Evolutionary conservation across 2,329 filamentous ascomycete species (phyloP), one percentile per base, ranked within the genome.

Genomic region (Pyrenophora tritici-repentis): DNA sequence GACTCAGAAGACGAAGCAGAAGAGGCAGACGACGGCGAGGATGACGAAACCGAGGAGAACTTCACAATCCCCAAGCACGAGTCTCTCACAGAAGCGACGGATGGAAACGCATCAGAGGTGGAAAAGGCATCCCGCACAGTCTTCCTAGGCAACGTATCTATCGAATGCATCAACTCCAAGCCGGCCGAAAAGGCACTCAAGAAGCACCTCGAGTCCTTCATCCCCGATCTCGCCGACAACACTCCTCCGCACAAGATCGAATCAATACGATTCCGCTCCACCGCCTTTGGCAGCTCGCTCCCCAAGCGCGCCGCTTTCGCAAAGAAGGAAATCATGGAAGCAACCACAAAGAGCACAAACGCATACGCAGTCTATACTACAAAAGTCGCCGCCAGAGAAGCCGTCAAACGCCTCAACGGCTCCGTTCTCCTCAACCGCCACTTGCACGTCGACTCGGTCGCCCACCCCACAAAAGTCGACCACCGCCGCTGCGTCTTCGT

Each of bases 301-400:
- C 94, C 94, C 42, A 97, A 96, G 77, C 90, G 93, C 56, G 94
- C 93, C n/a, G 89, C 94, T 18, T 97, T 86, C 73, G 94, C 93
- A 55, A 95, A 90, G 65, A 91, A 92, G 71, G 87, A 91, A 18
- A 80, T 97, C 50, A 93, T 97, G 87, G 87, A 90, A 54, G 85
- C 90, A 16, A 99, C 95, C 1, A 94, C 93, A 1, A 90, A 90
- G 67, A 95, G 89, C 56, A 91, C 92, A 52, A 97, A 99, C 71
- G 94, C 94, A 39, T 99, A 99, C 70, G 90, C 83, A 24, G 91
- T 99, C 41, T 97, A 94, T 77, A 88, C 86, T 36, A 90, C 89
- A 1, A 75, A 84, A 1, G 78, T 84, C 7, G 90, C 89, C 3
- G 91, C 91, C 10, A 86, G 90, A 47, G 85, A 87, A 62, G 92